These are phyloP conservation scores for Myrmaecium sp. DNA, from an alignment of 2,329 filamentous ascomycete species.

Conservation along the genomic window DNA sequence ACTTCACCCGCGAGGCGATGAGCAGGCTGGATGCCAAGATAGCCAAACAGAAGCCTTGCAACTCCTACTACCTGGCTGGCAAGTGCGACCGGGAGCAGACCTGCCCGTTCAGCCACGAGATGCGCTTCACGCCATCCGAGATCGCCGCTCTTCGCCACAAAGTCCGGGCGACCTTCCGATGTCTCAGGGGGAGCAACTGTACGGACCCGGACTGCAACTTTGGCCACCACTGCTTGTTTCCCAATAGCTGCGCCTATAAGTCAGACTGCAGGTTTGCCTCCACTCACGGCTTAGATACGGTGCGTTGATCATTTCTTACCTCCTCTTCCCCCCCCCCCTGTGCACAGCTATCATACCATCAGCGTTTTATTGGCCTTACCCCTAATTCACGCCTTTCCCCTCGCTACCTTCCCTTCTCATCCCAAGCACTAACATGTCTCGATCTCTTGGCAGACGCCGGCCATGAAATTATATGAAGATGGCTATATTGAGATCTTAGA, in stretches of 20 bases:
- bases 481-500: slow-evolving; percentile 4
- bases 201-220: slow-evolving; percentile 16
- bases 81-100: slow-evolving; percentile 15
- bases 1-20: slow-evolving; percentile 11
- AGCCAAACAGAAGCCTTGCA: slow-evolving; percentile 18
- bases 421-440: background rate
- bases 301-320: slow-evolving; percentile 6
- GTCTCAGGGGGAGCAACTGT: slow-evolving; percentile 11
- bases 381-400: background rate
- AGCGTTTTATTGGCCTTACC: too few species aligned
- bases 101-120: slow-evolving; percentile 19
- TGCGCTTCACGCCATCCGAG: slow-evolving; percentile 14
- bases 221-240: slow-evolving; percentile 16
- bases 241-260: slow-evolving; percentile 14
- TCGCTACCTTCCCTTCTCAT: background rate
- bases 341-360: too few species aligned
- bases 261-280: slow-evolving; percentile 15
- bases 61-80: slow-evolving; percentile 19
- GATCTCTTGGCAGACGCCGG: slow-evolving; percentile 1
- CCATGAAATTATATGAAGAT: slow-evolving; percentile 5
- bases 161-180: slow-evolving; percentile 15
- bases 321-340: too few species aligned
- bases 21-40: slow-evolving; percentile 12
- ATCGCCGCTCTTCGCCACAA: slow-evolving; percentile 18
- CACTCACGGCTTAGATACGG: slow-evolving; percentile 16